phyloP scores from a whole-genome alignment of 495 filamentous ascomycete species.

The Lasiosphaeris hirsuta region DNA sequence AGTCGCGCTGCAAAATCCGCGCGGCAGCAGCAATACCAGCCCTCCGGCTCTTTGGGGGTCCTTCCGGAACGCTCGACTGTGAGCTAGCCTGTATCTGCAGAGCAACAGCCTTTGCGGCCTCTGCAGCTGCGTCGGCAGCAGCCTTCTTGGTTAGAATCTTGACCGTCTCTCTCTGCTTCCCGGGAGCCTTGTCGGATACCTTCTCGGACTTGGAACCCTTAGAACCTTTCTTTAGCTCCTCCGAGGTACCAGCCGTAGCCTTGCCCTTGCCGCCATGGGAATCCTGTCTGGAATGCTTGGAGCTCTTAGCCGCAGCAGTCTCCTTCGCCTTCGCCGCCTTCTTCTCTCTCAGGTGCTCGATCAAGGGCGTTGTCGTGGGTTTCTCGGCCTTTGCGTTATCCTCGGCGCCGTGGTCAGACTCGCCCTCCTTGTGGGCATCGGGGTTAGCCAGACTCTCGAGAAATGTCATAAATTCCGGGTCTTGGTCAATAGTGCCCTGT shows the following conservation, averaged over 20 bases:
- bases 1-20: conserved; percentile 83
- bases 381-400: conserved; percentile 57
- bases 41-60: conserved; percentile 48
- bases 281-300: conserved; percentile 48
- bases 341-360: conserved; percentile 86
- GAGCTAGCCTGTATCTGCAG: conserved; percentile 30
- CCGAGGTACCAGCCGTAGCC: conserved; percentile 45
- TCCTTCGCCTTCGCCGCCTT: conserved; percentile 86
- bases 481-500: conserved; percentile 93
- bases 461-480: conserved; percentile 91
- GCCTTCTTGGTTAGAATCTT: conserved; percentile 75
- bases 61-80: conserved; percentile 22
- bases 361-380: conserved; percentile 77
- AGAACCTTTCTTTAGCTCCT: conserved; percentile 51
- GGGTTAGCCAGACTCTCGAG: conserved; percentile 83
- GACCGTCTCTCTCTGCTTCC: conserved; percentile 66
- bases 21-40: conserved; percentile 73
- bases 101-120: conserved; percentile 40
- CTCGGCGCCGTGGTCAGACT: conserved; percentile 47
- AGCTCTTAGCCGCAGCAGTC: conserved; percentile 42
- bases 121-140: conserved; percentile 49
- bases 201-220: conserved; percentile 44
- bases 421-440: conserved; percentile 44
- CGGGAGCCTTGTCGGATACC: conserved; percentile 39
- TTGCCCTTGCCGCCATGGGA: conserved; percentile 46